Evolutionary conservation across 1,284 basidiomycete genomes (phyloP).

Genomic region (Ceratobasidium sp.): DNA sequence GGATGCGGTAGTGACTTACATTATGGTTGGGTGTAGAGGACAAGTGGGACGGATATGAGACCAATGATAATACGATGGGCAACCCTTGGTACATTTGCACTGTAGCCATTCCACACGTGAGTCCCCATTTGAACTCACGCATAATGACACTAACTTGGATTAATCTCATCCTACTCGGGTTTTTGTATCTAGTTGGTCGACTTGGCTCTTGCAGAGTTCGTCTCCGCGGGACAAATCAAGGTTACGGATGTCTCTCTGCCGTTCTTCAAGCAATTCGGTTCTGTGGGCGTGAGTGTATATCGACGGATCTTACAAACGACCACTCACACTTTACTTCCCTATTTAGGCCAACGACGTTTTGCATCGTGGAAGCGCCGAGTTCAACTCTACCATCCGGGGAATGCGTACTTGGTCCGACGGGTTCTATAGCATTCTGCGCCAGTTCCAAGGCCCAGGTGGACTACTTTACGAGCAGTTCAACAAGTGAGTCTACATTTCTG

Average conservation of each 20-base stretch:
- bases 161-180: too few species aligned
- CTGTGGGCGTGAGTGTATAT: constrained; percentile 3
- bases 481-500: constrained; percentile 48
- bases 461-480: constrained; percentile 58
- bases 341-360: constrained; percentile 34
- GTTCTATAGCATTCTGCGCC: constrained; percentile 51
- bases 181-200: constrained; percentile 49
- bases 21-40: constrained; percentile 52
- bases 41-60: constrained; percentile 55
- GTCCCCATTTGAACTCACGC: background rate
- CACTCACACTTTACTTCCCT: too few species aligned
- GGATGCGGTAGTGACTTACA: too few species aligned
- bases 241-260: constrained; percentile 47
- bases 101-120: constrained; percentile 54
- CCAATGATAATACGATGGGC: constrained; percentile 51
- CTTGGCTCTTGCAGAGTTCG: constrained; percentile 48
- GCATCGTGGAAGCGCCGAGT: constrained; percentile 39
- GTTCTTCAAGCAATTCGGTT: constrained; percentile 53
- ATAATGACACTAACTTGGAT: too few species aligned
- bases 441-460: constrained; percentile 50
- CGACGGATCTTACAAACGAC: too few species aligned
- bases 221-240: constrained; percentile 45
- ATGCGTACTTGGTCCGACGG: constrained; percentile 52
- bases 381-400: constrained; percentile 46
- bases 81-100: constrained; percentile 60